Percentiles rank a stretch among this genome's conserved stretches.
phyloP scores from a whole-genome alignment of 2,329 filamentous ascomycete species.

The Aspergillus hiratsukae region DNA sequence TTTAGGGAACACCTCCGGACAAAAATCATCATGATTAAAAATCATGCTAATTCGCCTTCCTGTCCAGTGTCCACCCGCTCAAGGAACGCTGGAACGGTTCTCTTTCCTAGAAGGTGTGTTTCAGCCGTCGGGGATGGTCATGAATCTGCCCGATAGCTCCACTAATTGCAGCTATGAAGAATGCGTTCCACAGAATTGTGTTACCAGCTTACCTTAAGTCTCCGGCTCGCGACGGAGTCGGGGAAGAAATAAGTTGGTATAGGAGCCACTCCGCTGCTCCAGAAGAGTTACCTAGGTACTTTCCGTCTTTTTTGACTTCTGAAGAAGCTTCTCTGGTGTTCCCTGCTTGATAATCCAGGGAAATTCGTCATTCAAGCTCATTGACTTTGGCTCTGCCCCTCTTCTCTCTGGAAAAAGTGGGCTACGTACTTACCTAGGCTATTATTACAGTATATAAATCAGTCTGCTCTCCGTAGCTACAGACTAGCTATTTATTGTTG shows the following conservation, averaged over 20 bases:
- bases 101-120: constrained; percentile 22
- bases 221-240: neutral
- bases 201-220: neutral
- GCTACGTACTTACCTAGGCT: neutral
- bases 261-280: neutral
- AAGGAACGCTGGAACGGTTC: too few species aligned
- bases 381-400: constrained; percentile 14
- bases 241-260: neutral
- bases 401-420: constrained; percentile 3
- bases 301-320: constrained; percentile 9
- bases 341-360: constrained; percentile 20
- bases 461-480: neutral
- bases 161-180: neutral
- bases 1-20: neutral
- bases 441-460: neutral
- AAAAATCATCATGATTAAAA: constrained; percentile 14
- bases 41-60: constrained; percentile 8
- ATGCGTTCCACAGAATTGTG: neutral
- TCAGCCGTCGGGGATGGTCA: constrained; percentile 18
- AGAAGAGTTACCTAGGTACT: neutral
- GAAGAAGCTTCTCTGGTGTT: constrained; percentile 24
- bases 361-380: neutral
- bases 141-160: constrained; percentile 11
- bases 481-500: neutral
- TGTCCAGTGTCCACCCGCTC: neutral